Evolutionary conservation across 2,329 filamentous ascomycete genomes (phyloP).

Genomic region (Colletotrichum magnum): DNA sequence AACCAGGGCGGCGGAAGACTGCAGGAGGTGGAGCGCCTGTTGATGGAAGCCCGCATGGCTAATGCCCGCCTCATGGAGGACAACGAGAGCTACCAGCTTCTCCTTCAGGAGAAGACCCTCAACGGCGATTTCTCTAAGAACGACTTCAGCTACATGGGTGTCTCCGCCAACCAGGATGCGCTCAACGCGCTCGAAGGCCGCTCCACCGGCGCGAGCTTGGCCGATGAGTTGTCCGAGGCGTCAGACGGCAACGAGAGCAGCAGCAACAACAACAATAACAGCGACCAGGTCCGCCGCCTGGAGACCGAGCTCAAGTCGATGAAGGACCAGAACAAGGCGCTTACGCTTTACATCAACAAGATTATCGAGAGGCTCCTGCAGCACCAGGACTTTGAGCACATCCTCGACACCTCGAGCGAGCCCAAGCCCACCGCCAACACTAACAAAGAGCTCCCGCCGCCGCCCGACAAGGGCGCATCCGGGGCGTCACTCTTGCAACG

Average conservation of each 20-base stretch:
- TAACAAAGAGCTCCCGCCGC: slow-evolving; percentile 88
- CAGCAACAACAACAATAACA: slow-evolving; percentile 70
- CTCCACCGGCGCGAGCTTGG: slow-evolving; percentile 71
- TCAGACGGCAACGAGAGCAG: slow-evolving; percentile 70
- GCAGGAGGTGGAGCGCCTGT: slow-evolving; percentile 89
- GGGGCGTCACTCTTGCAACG: slow-evolving; percentile 69
- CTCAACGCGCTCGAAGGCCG: slow-evolving; percentile 75
- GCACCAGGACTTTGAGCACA: slow-evolving; percentile 94
- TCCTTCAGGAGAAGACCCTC: slow-evolving; percentile 94
- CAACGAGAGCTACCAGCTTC: slow-evolving; percentile 96
- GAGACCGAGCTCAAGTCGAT: slow-evolving; percentile 84
- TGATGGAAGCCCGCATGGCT: slow-evolving; percentile 94
- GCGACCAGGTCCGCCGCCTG: slow-evolving; percentile 74
- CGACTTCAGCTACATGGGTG: slow-evolving; percentile 80
- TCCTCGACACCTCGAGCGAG: slow-evolving; percentile 81
- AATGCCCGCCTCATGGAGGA: slow-evolving; percentile 98
- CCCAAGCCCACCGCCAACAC: slow-evolving; percentile 61
- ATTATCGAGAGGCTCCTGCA: slow-evolving; percentile 96
- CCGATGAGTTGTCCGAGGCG: slow-evolving; percentile 87
- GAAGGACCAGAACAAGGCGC: slow-evolving; percentile 96
- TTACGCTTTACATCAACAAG: slow-evolving; percentile 98
- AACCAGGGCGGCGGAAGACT: slow-evolving; percentile 90
- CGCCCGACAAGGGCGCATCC: slow-evolving; percentile 70
- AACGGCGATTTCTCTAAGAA: slow-evolving; percentile 92
- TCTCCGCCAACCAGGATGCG: slow-evolving; percentile 73